A percentile compares a stretch with the other conserved stretches of the same genome.
phyloP scores from a whole-genome alignment of 1,139 yeast genomes.

The Saccharomyces pastorianus region DNA sequence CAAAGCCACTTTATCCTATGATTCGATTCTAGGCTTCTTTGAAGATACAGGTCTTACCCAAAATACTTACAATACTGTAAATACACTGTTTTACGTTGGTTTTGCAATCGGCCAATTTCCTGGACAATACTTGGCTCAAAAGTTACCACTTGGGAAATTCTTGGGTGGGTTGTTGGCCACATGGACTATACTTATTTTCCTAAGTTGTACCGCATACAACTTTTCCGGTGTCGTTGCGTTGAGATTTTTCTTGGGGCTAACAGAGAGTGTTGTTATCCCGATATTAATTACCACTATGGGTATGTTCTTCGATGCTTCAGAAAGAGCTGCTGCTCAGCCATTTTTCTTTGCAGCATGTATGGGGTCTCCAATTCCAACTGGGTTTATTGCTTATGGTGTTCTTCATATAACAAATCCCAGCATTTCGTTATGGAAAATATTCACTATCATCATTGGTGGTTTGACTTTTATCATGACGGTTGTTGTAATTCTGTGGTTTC shows the following conservation, averaged over 20 bases:
- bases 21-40: constrained; percentile 38
- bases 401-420: constrained; percentile 32
- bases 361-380: constrained; percentile 39
- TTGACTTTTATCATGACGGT: constrained; percentile 34
- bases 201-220: constrained; percentile 36
- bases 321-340: constrained; percentile 38
- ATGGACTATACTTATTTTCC: constrained; percentile 38
- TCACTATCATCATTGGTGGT: constrained; percentile 40
- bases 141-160: constrained; percentile 32
- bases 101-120: constrained; percentile 35
- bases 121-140: constrained; percentile 29
- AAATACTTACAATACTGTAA: constrained; percentile 34
- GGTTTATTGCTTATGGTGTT: constrained; percentile 41
- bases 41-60: constrained; percentile 35
- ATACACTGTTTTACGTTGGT: constrained; percentile 38
- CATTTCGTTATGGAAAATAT: constrained; percentile 41
- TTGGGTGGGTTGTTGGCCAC: constrained; percentile 30
- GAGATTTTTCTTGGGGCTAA: constrained; percentile 41
- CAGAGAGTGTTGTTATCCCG: constrained; percentile 40
- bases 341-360: constrained; percentile 41
- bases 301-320: constrained; percentile 39
- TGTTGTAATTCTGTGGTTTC: constrained; percentile 36
- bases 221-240: constrained; percentile 37
- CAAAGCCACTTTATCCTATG: constrained; percentile 40
- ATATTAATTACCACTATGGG: constrained; percentile 36